Evolutionary conservation across 371 early-diverging fungal species (phyloP), one percentile per base, ranked within the genome.

Genomic region (Rhizomucor pusillus): DNA sequence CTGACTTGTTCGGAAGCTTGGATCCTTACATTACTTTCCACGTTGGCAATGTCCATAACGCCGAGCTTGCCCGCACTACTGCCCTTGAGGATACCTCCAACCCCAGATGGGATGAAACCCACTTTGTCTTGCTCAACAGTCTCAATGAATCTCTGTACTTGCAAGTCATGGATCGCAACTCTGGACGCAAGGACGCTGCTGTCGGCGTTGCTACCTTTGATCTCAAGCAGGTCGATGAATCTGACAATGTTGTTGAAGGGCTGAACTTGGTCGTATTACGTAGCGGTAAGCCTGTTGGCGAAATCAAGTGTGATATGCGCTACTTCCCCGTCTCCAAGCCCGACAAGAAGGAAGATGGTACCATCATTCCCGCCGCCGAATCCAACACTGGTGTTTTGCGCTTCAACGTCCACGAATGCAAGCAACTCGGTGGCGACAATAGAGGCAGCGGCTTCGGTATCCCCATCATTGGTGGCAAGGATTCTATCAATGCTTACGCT

Each of bases 1-100:
- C 65, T 25, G 97, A 96, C 63, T 66, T 88, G 12, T 84, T 91
- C 54, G 95, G 95, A 57, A 87, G 80, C 49, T 73, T 89, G 14
- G 96, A 97, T 65, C 98, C 97, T 12, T 94, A 91, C 59, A 75
- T 88, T 37, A 75, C 73, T 10, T 66, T 94, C 51, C 83, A 81
- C 39, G 71, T 92, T 18, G 85, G 85, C 43, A 90, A 88, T 56
- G 67, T 83, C 19, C 79, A 76, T 5, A 73, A 73, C 35, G 59
- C 67, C 2, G 88, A 84, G 53, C 70, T 88, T 11, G 81, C 74
- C 5, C 69, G 79, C 6, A 86, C 90, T 13, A 78, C 77, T 5
- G 67, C 70, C 23, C 57, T 72, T 33, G 77, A 89, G 49, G 84
- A 90, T 59, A 86, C 73, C 18, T 52, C 41, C 20, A 68, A 72